A percentile compares a stretch with the other conserved stretches of the same genome.
Conservation (phyloP, 768 basidiomycete species). For the Pleurotus eryngii region DNA sequence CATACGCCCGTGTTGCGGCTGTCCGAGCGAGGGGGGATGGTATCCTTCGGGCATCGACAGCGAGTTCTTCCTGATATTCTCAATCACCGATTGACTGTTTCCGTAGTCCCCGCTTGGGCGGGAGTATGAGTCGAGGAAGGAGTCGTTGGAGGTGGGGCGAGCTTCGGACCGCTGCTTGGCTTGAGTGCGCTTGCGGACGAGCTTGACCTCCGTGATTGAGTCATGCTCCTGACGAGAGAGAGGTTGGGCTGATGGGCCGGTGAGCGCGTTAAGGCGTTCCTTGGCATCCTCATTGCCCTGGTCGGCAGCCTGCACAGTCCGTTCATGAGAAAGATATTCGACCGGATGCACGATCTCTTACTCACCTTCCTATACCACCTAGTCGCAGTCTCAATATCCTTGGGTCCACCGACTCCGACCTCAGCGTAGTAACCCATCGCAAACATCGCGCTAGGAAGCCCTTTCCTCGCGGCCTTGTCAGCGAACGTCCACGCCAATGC, state of each 20-base stretch:
- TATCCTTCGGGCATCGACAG: conserved; percentile 13
- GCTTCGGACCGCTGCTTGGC: conserved; percentile 58
- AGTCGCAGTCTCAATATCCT: conserved; percentile 59
- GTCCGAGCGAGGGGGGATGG: conserved; percentile 12
- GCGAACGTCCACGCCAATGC: conserved; percentile 84
- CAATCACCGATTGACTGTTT: conserved; percentile 36
- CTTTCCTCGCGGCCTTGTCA: conserved; percentile 76
- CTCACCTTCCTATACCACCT: conserved; percentile 70
- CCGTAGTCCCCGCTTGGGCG: background rate
- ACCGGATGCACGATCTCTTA: background rate
- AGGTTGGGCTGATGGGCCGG: conserved; percentile 53
- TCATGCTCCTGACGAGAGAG: conserved; percentile 83
- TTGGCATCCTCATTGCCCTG: conserved; percentile 81
- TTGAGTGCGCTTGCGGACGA: conserved; percentile 78
- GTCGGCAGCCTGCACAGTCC: conserved; percentile 53
- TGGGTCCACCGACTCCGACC: conserved; percentile 79
- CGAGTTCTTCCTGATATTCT: conserved; percentile 53
- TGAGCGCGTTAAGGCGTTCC: conserved; percentile 69
- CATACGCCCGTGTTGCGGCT: conserved; percentile 12
- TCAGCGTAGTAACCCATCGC: conserved; percentile 96
- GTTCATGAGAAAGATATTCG: conserved; percentile 2
- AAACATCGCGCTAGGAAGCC: conserved; percentile 82
- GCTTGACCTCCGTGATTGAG: conserved; percentile 67
- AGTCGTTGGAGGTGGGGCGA: background rate
- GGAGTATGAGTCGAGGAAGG: background rate